phyloP scores from a whole-genome alignment of 805 yeast species.

The Clavispora vitiphila region DNA sequence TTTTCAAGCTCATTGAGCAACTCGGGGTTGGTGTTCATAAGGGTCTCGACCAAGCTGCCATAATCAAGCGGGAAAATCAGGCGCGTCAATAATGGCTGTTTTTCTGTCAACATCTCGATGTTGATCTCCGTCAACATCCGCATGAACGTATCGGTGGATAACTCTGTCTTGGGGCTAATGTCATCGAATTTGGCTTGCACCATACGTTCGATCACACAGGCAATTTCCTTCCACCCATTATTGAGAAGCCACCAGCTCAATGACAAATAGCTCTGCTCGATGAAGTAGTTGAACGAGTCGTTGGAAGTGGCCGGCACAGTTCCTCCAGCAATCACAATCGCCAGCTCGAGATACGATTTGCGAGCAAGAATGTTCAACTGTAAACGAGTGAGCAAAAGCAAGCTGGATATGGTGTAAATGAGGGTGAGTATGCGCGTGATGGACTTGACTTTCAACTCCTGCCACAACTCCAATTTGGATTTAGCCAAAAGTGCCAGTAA shows the following conservation, averaged over 20 bases:
- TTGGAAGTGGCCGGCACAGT: conserved; percentile 9
- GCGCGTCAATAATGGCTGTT: conserved; percentile 16
- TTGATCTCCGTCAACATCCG: conserved; percentile 23
- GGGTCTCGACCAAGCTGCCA: conserved; percentile 39
- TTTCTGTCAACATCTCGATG: conserved; percentile 16
- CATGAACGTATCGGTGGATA: conserved; percentile 59
- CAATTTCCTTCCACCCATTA: conserved; percentile 69
- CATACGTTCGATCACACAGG: conserved; percentile 46
- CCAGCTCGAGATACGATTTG: conserved; percentile 75
- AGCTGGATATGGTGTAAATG: conserved; percentile 60
- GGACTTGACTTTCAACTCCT: conserved; percentile 69
- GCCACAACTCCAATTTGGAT: conserved; percentile 63
- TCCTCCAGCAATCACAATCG: conserved; percentile 64
- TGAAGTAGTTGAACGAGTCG: conserved; percentile 42
- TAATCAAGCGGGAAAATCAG: conserved; percentile 34
- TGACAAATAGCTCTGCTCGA: conserved; percentile 79
- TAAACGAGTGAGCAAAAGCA: conserved; percentile 74
- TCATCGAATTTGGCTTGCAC: conserved; percentile 59
- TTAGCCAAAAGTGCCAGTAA: conserved; percentile 21
- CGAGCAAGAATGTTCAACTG: conserved; percentile 88
- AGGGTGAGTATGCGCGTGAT: conserved; percentile 69
- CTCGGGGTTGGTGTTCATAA: conserved; percentile 45
- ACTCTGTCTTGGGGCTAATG: conserved; percentile 68
- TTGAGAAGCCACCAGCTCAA: conserved; percentile 93
- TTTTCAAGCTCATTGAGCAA: conserved; percentile 32